Evolutionary conservation across 495 filamentous ascomycete species (phyloP), one percentile per base, ranked within the genome.

Genomic region (Xylaria castorea): DNA sequence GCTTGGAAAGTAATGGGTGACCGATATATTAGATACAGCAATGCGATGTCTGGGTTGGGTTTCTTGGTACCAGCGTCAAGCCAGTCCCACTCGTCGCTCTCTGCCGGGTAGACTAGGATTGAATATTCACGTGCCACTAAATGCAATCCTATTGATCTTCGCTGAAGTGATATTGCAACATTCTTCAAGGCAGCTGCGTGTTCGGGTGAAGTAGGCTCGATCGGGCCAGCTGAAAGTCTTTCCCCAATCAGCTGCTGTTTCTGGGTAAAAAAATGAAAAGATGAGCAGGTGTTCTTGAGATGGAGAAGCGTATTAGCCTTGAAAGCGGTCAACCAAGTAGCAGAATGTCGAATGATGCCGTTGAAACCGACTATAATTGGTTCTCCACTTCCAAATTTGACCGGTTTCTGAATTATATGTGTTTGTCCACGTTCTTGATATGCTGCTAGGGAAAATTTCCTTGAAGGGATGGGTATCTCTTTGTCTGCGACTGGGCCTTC

Each of bases 41-140:
- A 79, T 20, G 72, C 38, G 18, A 73, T 72, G 44, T 74, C 78
- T 14, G 76, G 69, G 34, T 71, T 73, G 18, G 72, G 5, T 30
- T 75, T 72, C 30, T 78, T 77, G 16, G 72, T 30, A 38, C 71
- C 69, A 4, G 76, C 51, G 18, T 53, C 40, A 12, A 80, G 73
- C 25, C 60, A 61, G 34, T 79, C 75, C 83, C 84, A 86, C 1
- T 77, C 78, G 3, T 82, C 77, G 66, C 81, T 83, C 9, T 78
- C 78, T 9, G 80, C 72, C 34, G 84, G 80, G 69, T 83, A 85
- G 1, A 85, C 68, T 6, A 86, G 71, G 42, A 86, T 75, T 36
- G 78, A 84, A 68, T 75, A 85, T 3, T 79, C 61, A 9, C 75
- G 53, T 7, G 76, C 73, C 20, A 77, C 71, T 32, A 74, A 76